Evolutionary conservation across 2,329 filamentous ascomycete species (phyloP), one percentile per base, ranked within the genome.

Genomic region (Ceratocystis smalleyi): DNA sequence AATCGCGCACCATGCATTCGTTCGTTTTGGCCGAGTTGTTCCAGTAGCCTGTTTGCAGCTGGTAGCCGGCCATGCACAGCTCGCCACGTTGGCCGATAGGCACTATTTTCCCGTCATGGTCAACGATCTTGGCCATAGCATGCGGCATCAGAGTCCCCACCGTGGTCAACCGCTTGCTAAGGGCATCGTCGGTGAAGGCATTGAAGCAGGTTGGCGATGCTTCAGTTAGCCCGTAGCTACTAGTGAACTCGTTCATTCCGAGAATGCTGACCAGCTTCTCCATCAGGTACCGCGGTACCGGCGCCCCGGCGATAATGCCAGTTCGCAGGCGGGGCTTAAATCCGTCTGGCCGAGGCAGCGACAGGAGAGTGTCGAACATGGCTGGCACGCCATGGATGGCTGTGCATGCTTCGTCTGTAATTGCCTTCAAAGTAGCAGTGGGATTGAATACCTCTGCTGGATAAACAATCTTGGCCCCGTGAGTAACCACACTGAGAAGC

Each of bases 201-300:
- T 90, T 91, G 77, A 91, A 91, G 74, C 87, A 88, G 0, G 87
- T 90, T 0, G 88, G 88, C 1, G 83, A 87, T 0, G 88, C 86
- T 75, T 92, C 88, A 0, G 89, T 92, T 55, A 92, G 77, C 1
- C 87, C 82, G 68, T 87, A 87, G 70, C 82, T 86, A 68, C 81
- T 85, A 0, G 83, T 83, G 70, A 89, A 89, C 71, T 89, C 84
- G 7, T 78, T 81, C 84, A 92, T 91, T 64, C 87, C 87, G 35
- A 92, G 81, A 35, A 84, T 82, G 43, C 81, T 79, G 15, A 89
- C 81, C 63, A 92, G 78, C 30, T 83, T 77, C 73, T 88, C 82
- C 85, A 92, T 90, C 24, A 92, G 75, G 65, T 87, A 84, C 2
- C 82, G 79, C 1, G 88, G 88, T 1, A 92, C 88, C 0, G 88